A percentile compares a stretch with the other conserved stretches of the same genome.
Evolutionary conservation across 2,329 filamentous ascomycete species (phyloP).

Genomic region (Plectosphaerella sp.): DNA sequence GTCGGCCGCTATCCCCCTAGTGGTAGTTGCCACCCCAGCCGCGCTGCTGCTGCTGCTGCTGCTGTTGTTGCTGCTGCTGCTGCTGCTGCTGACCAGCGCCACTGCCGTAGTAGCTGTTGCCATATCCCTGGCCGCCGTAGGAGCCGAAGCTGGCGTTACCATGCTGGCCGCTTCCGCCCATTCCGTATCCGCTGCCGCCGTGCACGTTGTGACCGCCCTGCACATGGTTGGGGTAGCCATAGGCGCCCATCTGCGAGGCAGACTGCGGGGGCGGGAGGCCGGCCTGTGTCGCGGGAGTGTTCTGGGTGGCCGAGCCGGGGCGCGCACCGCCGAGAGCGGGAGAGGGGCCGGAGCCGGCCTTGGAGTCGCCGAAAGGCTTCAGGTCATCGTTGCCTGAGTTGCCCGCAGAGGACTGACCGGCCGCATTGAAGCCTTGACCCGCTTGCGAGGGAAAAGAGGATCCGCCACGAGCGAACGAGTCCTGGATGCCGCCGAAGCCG

Average conservation of each 20-base stretch:
- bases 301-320: slow-evolving; percentile 55
- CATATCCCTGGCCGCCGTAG: slow-evolving; percentile 44
- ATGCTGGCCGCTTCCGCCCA: slow-evolving; percentile 49
- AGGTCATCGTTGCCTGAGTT: slow-evolving; percentile 45
- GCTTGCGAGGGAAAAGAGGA: slow-evolving; percentile 51
- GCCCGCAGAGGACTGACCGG: slow-evolving; percentile 39
- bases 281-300: slow-evolving; percentile 40
- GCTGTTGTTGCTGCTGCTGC: slow-evolving; percentile 33
- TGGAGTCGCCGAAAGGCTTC: slow-evolving; percentile 55
- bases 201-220: slow-evolving; percentile 46
- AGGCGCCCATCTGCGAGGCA: slow-evolving; percentile 50
- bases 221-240: slow-evolving; percentile 52
- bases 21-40: slow-evolving; percentile 60
- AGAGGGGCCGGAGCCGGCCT: slow-evolving; percentile 49
- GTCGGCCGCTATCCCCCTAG: slow-evolving; percentile 29
- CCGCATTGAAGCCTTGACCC: slow-evolving; percentile 46
- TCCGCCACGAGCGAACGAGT: slow-evolving; percentile 48
- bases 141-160: slow-evolving; percentile 48
- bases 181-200: slow-evolving; percentile 50
- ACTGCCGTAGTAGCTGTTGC: slow-evolving; percentile 37
- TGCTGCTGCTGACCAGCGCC: slow-evolving; percentile 32
- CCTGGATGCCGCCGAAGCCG: slow-evolving; percentile 50
- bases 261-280: slow-evolving; percentile 54
- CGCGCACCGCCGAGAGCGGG: slow-evolving; percentile 52
- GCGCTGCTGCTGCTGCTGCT: slow-evolving; percentile 40